Conservation (phyloP, 139 green algal genomes). For the Picochlorum sp. region DNA sequence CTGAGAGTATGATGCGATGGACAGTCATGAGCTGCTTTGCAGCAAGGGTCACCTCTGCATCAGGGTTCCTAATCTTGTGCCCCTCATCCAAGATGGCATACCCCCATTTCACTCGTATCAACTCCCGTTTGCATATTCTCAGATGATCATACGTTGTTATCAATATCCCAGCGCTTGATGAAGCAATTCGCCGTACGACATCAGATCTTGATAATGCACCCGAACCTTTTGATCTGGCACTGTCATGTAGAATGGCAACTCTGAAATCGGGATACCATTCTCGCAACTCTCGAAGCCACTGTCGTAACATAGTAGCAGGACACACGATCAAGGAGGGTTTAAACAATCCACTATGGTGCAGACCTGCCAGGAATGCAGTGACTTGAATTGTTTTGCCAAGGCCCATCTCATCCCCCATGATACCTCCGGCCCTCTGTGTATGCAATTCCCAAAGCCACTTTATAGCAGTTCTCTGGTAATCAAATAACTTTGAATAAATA, state of each 20-base stretch:
- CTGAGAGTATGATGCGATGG: conserved; percentile 86
- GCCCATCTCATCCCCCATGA: conserved; percentile 89
- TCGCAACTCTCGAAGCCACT: conserved; percentile 90
- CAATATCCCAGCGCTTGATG: conserved; percentile 44
- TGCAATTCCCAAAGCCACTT: conserved; percentile 99
- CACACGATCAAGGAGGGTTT: conserved; percentile 75
- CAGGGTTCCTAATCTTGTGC: conserved; percentile 94
- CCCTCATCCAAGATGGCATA: conserved; percentile 90
- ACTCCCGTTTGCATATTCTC: conserved; percentile 50
- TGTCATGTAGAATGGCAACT: conserved; percentile 83
- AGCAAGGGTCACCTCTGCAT: conserved; percentile 69
- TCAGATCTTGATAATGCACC: not conserved
- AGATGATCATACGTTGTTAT: conserved; percentile 92
- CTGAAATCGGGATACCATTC: conserved; percentile 60
- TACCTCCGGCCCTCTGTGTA: conserved; percentile 79
- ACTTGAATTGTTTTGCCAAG: conserved; percentile 86
- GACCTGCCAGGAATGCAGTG: conserved; percentile 66
- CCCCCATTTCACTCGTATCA: conserved; percentile 82
- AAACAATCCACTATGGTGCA: conserved; percentile 67
- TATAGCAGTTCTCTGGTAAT: conserved; percentile 87
- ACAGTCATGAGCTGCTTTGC: conserved; percentile 53
- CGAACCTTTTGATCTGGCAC: conserved; percentile 2
- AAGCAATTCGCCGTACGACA: conserved; percentile 10
- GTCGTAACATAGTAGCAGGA: conserved; percentile 87
- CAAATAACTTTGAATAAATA: conserved; percentile 70